A percentile compares a stretch with the other conserved stretches of the same genome.
Evolutionary conservation across 305 asterid species (phyloP).

Genomic region (Fraxinus nigra): DNA sequence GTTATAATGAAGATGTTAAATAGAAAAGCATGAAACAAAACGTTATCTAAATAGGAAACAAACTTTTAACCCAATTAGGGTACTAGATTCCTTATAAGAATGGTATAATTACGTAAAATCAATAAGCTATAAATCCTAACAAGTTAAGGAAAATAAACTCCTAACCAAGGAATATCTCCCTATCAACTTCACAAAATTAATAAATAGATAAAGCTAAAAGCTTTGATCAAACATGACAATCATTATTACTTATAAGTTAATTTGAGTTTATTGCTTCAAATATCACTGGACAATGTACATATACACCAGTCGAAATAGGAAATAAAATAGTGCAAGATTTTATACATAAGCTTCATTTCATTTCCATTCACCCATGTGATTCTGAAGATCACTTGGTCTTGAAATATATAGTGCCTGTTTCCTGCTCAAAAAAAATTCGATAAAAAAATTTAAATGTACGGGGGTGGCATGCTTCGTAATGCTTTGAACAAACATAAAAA

Average conservation of each 20-base stretch:
- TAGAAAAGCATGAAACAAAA: neutral
- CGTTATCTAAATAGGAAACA: neutral
- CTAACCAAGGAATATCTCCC: neutral
- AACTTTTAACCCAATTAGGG: neutral
- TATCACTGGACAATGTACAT: constrained; percentile 22
- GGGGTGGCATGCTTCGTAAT: neutral
- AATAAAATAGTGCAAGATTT: constrained; percentile 17
- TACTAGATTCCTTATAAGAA: neutral
- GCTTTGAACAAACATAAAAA: neutral
- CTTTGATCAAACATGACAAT: neutral
- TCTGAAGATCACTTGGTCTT: neutral
- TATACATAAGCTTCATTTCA: constrained; percentile 15
- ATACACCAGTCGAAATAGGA: constrained; percentile 22
- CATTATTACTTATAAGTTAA: neutral
- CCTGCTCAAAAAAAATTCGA: neutral
- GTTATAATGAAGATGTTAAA: neutral
- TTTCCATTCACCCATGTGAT: constrained; percentile 14
- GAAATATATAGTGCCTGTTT: constrained; percentile 4
- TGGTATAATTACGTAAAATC: neutral
- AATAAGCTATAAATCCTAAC: neutral
- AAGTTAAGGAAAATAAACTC: neutral
- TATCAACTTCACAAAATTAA: neutral
- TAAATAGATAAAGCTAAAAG: neutral
- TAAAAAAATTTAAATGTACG: too few species aligned
- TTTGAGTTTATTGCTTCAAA: constrained; percentile 26